Base-by-base conservation (phyloP, 495 filamentous ascomycete species). In the Aspergillus nidulans region DNA sequence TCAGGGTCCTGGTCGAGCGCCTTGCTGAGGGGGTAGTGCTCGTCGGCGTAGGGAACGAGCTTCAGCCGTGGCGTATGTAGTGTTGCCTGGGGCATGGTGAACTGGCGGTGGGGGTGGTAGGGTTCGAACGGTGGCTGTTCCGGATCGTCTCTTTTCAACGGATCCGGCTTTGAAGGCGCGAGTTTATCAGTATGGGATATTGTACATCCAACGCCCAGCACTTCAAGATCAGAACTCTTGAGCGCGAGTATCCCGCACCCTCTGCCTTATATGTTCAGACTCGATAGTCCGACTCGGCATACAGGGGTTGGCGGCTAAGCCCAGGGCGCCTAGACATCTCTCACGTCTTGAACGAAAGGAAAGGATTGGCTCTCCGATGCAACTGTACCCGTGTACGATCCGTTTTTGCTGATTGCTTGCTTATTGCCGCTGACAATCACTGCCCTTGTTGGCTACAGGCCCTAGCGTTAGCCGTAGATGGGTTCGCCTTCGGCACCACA, bases 1-100 rank as follows among this genome's bases (percentile, higher is more conserved):
- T 50, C 46, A 7, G 58, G 34, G 45, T 61, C 53, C 30, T 47
- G 52, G 49, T 61, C 58, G 6, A 61, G 49, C 25, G 49, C 38
- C 15, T 49, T 46, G 20, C 53, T 61, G 43, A 56, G 30, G 6
- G 40, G 43, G 12, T 34, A 50, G 38, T 61, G 58, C 6, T 56
- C 53, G 1, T 16, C 25, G 8, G 41, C 28, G 49, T 57, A 45
- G 25, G 58, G 58, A 18, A 57, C 49, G 25, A 61, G 36, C 23
- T 53, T 39, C 15, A 61, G 49, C 18, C 58, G 58, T 7, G 26
- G 12, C 1, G 58, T 50, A 4, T 51, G 44, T 4, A 61, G 44
- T 8, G 36, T 53, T 21, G 40, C 23, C 47, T 60, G 58, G 2
- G 19, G 20, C 48, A 16, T 56, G 23, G 19, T 24, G 21, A 25